phyloP scores from a whole-genome alignment of 2,329 filamentous ascomycete species.

The Fusarium sp. region DNA sequence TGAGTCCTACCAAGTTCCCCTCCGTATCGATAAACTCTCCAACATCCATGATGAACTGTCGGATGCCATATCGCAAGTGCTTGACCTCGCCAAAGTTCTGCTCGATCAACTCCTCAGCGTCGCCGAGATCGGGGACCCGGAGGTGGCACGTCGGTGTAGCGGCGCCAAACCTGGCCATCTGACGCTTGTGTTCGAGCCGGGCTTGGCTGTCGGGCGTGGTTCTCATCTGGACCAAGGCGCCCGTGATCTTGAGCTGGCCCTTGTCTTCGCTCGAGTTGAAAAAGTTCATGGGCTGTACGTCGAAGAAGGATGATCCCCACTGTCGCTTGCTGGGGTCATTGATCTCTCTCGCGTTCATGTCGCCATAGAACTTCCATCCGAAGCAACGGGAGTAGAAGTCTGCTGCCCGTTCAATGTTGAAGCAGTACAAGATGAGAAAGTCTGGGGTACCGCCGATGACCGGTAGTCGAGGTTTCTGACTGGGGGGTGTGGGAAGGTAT shows the following conservation, averaged over 20 bases:
- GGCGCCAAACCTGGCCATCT: conserved; percentile 26
- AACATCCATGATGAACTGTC: conserved; percentile 42
- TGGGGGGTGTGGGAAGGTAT: background rate
- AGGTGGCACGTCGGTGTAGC: conserved; percentile 37
- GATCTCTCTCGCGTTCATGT: conserved; percentile 31
- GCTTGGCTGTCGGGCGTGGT: conserved; percentile 7
- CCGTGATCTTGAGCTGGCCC: conserved; percentile 24
- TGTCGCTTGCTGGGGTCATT: conserved; percentile 27
- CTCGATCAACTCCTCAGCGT: conserved; percentile 38
- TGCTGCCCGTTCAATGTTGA: conserved; percentile 36
- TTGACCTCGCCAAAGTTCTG: conserved; percentile 34
- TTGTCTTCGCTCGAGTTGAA: conserved; percentile 31
- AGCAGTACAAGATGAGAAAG: conserved; percentile 41
- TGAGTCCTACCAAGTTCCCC: conserved; percentile 41
- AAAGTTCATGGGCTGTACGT: conserved; percentile 41
- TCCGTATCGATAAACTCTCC: conserved; percentile 43
- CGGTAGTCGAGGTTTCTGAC: conserved; percentile 13
- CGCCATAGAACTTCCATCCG: conserved; percentile 39
- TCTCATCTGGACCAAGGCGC: conserved; percentile 36
- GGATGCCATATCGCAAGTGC: conserved; percentile 39
- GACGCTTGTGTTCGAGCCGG: conserved; percentile 30
- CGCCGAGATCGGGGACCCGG: conserved; percentile 40
- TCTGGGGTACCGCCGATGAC: conserved; percentile 29
- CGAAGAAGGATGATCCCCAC: conserved; percentile 40
- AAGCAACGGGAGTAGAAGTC: conserved; percentile 41